Base-by-base conservation (phyloP, 306 rosid genomes). In the Quercus suber region DNA sequence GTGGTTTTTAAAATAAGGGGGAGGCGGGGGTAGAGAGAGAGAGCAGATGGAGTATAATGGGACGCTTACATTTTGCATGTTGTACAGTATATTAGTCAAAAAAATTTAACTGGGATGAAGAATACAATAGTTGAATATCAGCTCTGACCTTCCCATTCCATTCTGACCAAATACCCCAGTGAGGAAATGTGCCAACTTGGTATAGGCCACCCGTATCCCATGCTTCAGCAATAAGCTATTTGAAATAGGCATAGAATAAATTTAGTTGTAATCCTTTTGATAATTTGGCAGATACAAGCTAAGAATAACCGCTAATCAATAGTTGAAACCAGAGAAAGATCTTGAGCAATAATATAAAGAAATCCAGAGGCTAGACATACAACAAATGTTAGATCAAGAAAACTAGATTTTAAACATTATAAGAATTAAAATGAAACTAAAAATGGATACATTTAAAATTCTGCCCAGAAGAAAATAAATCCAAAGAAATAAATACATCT, bases 181-280 rank as follows among this genome's bases (percentile, higher is more conserved):
- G 98, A 83, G 99, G 99, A 84, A 95, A 95, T 28, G 84, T 73
- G 79, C 98, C 99, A 88, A 95, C 96, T 91, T 95, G 99, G 89
- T 95, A 95, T 57, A 92, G 87, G 82, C 99, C 98, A 63, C 97
- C 99, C 3, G 97, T 81, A 87, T 95, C 99, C 99, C 99, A 95
- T 78, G 99, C 98, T 86, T 95, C 99, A 79, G 99, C 98, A 86
- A 92, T 89, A 76, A 95, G 97, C 99, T 95, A 80, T 60, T 82
- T 70, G 43, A 71, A 82, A 83, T 69, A 81, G 27, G 76, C 80
- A 78, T 76, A 76, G 41, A 76, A 79, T 71, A 80, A 59, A 76
- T 41, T 51, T 2, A 64, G 21, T 31, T 60, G 37, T 65, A 51
- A 73, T 8, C 20, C 69, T 73, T 68, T 59, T 27, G 63, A 71